Evolutionary conservation across 2,329 filamentous ascomycete species (phyloP).

Genomic region (Penicillium sp.): DNA sequence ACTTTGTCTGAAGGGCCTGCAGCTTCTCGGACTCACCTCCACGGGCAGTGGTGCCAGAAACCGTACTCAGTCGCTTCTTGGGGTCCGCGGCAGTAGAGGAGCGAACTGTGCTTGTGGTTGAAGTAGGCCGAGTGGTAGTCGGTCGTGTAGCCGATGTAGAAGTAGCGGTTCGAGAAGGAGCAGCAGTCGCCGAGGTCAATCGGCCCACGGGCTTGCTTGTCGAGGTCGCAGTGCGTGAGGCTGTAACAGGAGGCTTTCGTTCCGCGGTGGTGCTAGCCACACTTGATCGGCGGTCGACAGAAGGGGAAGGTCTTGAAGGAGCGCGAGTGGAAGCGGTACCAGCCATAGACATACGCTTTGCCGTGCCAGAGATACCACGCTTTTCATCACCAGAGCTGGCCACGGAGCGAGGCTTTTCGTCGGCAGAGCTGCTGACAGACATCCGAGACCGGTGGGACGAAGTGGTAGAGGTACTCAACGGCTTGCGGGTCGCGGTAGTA

Average conservation of each 20-base stretch:
- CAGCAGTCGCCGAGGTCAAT: constrained; percentile 25
- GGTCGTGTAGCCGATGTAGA: constrained; percentile 21
- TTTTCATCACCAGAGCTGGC: constrained; percentile 49
- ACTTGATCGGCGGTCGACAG: constrained; percentile 40
- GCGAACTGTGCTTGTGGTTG: constrained; percentile 24
- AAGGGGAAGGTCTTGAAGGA: constrained; percentile 34
- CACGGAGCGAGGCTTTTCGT: constrained; percentile 44
- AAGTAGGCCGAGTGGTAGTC: constrained; percentile 23
- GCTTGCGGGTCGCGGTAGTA: constrained; percentile 36
- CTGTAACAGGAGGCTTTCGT: constrained; percentile 28
- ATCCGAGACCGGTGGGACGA: constrained; percentile 43
- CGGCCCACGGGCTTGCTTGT: constrained; percentile 25
- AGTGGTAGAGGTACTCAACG: constrained; percentile 37
- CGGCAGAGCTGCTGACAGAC: constrained; percentile 47
- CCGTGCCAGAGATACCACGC: constrained; percentile 43
- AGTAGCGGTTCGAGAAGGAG: constrained; percentile 28
- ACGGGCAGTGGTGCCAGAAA: constrained; percentile 28
- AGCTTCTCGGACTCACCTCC: constrained; percentile 36
- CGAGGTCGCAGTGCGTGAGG: constrained; percentile 27
- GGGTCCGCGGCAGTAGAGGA: constrained; percentile 27
- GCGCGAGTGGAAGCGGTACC: constrained; percentile 39
- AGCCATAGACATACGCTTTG: constrained; percentile 49
- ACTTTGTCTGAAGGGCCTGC: constrained; percentile 36
- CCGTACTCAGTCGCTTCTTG: constrained; percentile 41
- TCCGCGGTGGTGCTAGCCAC: constrained; percentile 38